Evolutionary conservation across 2,329 filamentous ascomycete genomes (phyloP).

Genomic region (Macrophomina tecta): DNA sequence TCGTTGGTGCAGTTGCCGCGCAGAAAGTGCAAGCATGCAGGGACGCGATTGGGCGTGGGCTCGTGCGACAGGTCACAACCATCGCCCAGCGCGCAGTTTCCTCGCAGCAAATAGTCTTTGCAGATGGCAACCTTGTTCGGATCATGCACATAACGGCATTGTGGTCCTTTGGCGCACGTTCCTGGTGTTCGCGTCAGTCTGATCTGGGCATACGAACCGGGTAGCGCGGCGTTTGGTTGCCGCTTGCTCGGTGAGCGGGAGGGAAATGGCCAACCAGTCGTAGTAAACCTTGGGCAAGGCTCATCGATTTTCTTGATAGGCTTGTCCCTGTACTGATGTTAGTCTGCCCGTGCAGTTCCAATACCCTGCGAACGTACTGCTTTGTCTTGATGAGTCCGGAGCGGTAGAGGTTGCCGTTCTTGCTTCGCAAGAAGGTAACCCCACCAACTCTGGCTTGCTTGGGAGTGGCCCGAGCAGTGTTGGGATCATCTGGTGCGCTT

Average conservation of each 20-base stretch:
- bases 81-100: constrained; percentile 76
- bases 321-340: constrained; percentile 31
- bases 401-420: constrained; percentile 84
- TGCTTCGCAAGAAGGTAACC: constrained; percentile 83
- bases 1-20: constrained; percentile 88
- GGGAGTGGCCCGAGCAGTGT: constrained; percentile 71
- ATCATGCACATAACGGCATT: constrained; percentile 84
- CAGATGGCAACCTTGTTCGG: constrained; percentile 86
- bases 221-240: constrained; percentile 16
- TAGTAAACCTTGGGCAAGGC: constrained; percentile 67
- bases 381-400: constrained; percentile 76
- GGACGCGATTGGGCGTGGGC: constrained; percentile 79
- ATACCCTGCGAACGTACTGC: constrained; percentile 63
- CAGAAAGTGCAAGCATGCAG: constrained; percentile 87
- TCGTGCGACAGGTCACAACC: constrained; percentile 92
- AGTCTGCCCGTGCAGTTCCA: constrained; percentile 13
- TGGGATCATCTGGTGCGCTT: constrained; percentile 58
- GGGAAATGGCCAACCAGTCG: constrained; percentile 54
- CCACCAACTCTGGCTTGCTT: constrained; percentile 76
- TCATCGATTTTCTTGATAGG: constrained; percentile 71
- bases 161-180: constrained; percentile 80
- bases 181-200: constrained; percentile 60
- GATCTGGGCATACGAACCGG: constrained; percentile 28
- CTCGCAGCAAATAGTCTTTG: constrained; percentile 82
- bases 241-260: constrained; percentile 29